phyloP scores from a whole-genome alignment of 805 yeast species.

The Metahyphopichia silvanorum region DNA sequence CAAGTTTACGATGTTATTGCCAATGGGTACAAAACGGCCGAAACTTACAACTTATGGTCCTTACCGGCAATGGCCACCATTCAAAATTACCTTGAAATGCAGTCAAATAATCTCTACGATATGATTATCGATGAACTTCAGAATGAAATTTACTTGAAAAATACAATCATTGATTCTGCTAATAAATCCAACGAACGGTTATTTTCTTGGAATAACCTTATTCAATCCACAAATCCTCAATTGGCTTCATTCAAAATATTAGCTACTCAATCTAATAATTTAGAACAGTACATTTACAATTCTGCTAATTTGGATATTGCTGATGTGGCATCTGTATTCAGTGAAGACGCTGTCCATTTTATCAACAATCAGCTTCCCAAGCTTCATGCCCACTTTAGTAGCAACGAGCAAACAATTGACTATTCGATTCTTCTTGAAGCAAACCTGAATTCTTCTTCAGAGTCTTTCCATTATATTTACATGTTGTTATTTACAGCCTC shows the following conservation, averaged over 20 bases:
- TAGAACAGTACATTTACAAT: slow-evolving; percentile 54
- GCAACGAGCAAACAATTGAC: slow-evolving; percentile 15
- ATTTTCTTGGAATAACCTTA: slow-evolving; percentile 20
- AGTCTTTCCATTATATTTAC: slow-evolving; percentile 53
- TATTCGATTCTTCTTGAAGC: slow-evolving; percentile 30
- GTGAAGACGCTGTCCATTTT: slow-evolving; percentile 28
- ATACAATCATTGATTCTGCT: slow-evolving; percentile 5
- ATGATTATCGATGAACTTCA: slow-evolving; percentile 75
- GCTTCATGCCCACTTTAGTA: slow-evolving; percentile 19
- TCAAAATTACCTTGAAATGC: slow-evolving; percentile 51
- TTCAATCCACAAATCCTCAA: slow-evolving; percentile 29
- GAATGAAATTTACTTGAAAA: slow-evolving; percentile 61
- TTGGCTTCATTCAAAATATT: slow-evolving; percentile 32
- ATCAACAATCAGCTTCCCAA: slow-evolving; percentile 25
- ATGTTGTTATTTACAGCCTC: slow-evolving; percentile 54
- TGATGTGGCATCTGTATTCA: slow-evolving; percentile 43
- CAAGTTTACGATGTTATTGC: slow-evolving; percentile 58
- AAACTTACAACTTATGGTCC: slow-evolving; percentile 53
- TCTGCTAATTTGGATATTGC: slow-evolving; percentile 56
- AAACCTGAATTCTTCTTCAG: slow-evolving; percentile 23
- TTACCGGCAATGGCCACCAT: slow-evolving; percentile 51
- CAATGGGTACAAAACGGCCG: slow-evolving; percentile 42
- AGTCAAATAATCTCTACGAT: slow-evolving; percentile 61
- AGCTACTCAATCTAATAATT: slow-evolving; percentile 30
- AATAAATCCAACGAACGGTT: too few species aligned